Evolutionary conservation across 371 early-diverging fungal genomes (phyloP), one percentile per base, ranked within the genome.

Genomic region (Mucor ambiguus): DNA sequence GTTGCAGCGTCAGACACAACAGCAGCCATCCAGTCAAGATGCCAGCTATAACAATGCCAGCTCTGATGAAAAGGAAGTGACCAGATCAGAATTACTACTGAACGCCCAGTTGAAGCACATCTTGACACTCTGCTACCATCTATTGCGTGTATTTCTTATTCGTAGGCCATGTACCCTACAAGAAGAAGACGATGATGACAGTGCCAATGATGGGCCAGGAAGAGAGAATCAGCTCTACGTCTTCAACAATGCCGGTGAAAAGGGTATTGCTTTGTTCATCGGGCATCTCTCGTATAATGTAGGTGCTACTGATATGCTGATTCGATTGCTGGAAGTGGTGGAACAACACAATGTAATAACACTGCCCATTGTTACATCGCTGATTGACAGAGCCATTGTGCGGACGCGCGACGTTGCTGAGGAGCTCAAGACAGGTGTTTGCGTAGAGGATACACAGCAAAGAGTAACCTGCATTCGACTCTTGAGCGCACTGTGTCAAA

Each of bases 121-220:
- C 12, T 59, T 78, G 8, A 60, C 68, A 11, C 59, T 74, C 9
- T 71, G 72, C 20, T 78, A 78, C 57, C 68, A 70, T 41, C 58
- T 78, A 1, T 35, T 78, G 33, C 73, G 79, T 5, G 74, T 75
- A 0, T 78, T 78, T 66, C 28, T 78, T 4, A 63, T 75, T 11
- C 62, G 67, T 3, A 62, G 30, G 20, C 6, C 46, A 10, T 60
- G 71, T 4, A 28, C 29, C 11, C 55, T 58, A 24, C 66, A 72
- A 29, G 72, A 61, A 9, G 58, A 64, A 6, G 56, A 64, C 2
- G 66, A 66, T 8, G 49, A 28, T 11, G 46, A 9, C 11, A 20
- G 11, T 4, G 68, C 61, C 9, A 59, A n/a, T 16, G 46, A 46
- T 3, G 11, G 46, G 8, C 46, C 46, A 22, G 38, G 54, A 18